Evolutionary conservation across 2,329 filamentous ascomycete genomes (phyloP).

Genomic region (Pezizomycotina sp.): DNA sequence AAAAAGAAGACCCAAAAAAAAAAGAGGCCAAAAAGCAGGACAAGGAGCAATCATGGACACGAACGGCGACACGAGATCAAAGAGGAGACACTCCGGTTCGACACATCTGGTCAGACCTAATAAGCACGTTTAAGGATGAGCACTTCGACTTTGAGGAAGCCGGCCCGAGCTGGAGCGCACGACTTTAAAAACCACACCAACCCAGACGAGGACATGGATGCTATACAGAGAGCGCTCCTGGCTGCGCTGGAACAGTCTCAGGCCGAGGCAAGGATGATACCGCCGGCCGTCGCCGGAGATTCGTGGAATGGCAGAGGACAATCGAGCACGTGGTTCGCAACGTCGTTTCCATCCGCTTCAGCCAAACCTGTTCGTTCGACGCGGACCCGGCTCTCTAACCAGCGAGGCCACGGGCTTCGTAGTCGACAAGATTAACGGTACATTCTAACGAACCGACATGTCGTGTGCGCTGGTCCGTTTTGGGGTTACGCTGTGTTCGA

Average conservation of each 20-base stretch:
- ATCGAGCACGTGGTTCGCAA: slow-evolving; percentile 88
- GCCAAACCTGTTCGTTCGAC: slow-evolving; percentile 93
- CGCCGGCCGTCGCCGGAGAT: slow-evolving; percentile 35
- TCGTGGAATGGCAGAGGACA: slow-evolving; percentile 83
- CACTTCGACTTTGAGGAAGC: slow-evolving; percentile 17
- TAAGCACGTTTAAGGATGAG: slow-evolving; percentile 24
- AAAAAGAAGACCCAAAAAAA: not conserved
- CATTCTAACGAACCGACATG: slow-evolving; percentile 78
- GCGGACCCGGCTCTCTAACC: slow-evolving; percentile 83
- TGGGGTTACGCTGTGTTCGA: slow-evolving; percentile 98
- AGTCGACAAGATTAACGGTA: slow-evolving; percentile 87
- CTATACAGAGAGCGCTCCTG: slow-evolving; percentile 18
- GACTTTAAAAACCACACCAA: slow-evolving; percentile 2
- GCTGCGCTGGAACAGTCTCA: slow-evolving; percentile 18
- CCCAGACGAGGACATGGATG: slow-evolving; percentile 20
- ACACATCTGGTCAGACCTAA: slow-evolving; percentile 22
- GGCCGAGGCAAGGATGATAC: slow-evolving; percentile 21
- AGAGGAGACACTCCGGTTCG: slow-evolving; percentile 23
- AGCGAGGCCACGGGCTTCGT: slow-evolving; percentile 97
- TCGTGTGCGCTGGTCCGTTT: slow-evolving; percentile 87
- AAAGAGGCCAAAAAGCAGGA: slow-evolving; percentile 1
- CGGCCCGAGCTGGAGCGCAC: slow-evolving; percentile 1
- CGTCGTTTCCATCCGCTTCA: slow-evolving; percentile 97
- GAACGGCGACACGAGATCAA: slow-evolving; percentile 20
- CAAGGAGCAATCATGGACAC: slow-evolving; percentile 18